Evolutionary conservation across 2,329 filamentous ascomycete species (phyloP).

Genomic region (Chaetothyriales sp.): DNA sequence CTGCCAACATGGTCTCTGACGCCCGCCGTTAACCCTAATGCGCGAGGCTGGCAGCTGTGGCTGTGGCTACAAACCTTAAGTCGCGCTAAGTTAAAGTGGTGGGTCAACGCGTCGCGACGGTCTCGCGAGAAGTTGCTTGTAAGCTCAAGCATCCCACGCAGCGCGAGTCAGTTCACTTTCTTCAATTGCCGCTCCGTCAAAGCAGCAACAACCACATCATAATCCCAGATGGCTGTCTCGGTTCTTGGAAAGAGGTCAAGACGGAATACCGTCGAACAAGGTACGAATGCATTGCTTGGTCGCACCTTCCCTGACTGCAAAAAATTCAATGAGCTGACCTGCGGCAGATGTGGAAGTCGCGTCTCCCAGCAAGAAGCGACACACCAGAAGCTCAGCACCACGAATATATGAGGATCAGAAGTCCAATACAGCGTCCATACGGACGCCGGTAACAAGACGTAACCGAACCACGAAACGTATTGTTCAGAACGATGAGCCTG

Average conservation of each 20-base stretch:
- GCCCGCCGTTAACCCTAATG: neutral
- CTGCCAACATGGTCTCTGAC: neutral
- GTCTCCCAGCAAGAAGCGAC: constrained; percentile 28
- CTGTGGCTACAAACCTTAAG: too few species aligned
- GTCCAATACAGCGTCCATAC: constrained; percentile 12
- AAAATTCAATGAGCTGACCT: neutral
- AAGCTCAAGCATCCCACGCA: constrained; percentile 5
- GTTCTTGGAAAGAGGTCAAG: constrained; percentile 32
- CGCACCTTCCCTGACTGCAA: constrained; percentile 2
- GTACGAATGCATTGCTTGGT: constrained; percentile 20
- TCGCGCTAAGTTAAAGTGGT: neutral
- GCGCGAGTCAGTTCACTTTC: constrained; percentile 3
- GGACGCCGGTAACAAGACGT: constrained; percentile 23
- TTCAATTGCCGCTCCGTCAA: constrained; percentile 13
- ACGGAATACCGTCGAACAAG: constrained; percentile 23
- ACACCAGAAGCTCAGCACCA: constrained; percentile 29
- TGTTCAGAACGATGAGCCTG: constrained; percentile 24
- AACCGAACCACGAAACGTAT: constrained; percentile 36
- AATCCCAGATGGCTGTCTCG: constrained; percentile 17
- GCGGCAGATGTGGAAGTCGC: constrained; percentile 9
- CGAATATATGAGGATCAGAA: constrained; percentile 23
- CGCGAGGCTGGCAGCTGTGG: neutral
- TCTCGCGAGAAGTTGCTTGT: constrained; percentile 3
- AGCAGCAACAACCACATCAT: constrained; percentile 26
- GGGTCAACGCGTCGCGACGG: constrained; percentile 4